A percentile compares a stretch with the other conserved stretches of the same genome.
Conservation (phyloP, 2,329 filamentous ascomycete genomes). For the Neopestalotiopsis rosae region DNA sequence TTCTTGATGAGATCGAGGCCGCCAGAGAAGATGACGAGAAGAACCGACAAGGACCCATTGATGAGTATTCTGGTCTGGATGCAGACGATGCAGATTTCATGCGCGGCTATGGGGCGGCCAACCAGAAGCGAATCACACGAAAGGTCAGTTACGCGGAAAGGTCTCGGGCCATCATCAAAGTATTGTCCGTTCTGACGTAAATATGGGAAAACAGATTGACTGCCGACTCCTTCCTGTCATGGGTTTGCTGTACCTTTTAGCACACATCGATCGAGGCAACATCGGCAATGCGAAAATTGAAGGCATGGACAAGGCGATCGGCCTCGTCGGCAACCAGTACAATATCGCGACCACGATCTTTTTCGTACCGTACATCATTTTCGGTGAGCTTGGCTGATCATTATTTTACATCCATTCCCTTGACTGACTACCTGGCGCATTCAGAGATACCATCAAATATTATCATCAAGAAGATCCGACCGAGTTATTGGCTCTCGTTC, state of each 20-base stretch:
- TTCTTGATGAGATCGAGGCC: no score
- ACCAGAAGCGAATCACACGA: no score
- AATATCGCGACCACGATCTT: conserved; percentile 32
- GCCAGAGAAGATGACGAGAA: no score
- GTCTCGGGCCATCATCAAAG: no score
- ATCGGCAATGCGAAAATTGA: conserved; percentile 38
- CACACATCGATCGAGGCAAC: conserved; percentile 33
- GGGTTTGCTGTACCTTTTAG: conserved; percentile 32
- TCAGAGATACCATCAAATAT: conserved; percentile 36
- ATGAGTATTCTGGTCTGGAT: no score
- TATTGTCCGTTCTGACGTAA: no score
- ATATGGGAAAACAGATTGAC: conserved; percentile 25
- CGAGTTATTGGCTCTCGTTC: background rate
- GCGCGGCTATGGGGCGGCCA: no score
- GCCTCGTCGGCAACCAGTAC: conserved; percentile 34
- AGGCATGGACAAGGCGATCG: conserved; percentile 37
- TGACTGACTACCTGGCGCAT: no score
- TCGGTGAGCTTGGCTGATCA: conserved; percentile 20
- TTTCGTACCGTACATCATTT: conserved; percentile 38
- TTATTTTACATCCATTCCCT: no score
- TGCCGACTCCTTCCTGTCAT: conserved; percentile 30
- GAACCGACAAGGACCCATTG: no score
- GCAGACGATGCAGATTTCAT: no score
- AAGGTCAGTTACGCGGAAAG: no score
- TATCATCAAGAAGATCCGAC: conserved; percentile 27